Evolutionary conservation across 768 basidiomycete species (phyloP).

Genomic region (Russula virescens): DNA sequence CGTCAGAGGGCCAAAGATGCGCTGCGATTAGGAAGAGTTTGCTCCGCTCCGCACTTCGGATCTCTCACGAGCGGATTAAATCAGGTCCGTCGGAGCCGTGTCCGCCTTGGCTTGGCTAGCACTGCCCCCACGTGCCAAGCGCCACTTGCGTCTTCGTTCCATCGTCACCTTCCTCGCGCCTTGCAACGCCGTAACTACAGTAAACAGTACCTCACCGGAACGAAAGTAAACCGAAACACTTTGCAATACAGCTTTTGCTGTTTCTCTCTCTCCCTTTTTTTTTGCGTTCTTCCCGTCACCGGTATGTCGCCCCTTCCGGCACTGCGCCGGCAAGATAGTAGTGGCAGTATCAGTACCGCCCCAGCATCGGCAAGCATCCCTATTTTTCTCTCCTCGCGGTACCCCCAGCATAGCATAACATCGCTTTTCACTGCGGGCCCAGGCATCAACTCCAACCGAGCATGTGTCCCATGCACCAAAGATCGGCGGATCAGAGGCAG

Average conservation of each 20-base stretch:
- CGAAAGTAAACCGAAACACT: background rate
- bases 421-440: background rate
- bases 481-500: slow-evolving; percentile 22
- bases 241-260: background rate
- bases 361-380: slow-evolving; percentile 4
- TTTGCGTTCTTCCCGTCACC: background rate
- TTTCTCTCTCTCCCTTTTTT: background rate
- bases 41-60: no score
- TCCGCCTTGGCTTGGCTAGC: no score
- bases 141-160: no score
- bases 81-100: no score
- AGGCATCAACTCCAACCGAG: background rate
- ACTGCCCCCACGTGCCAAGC: no score
- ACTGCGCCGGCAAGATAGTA: slow-evolving; percentile 1
- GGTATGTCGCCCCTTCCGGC: background rate
- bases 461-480: slow-evolving; percentile 9
- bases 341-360: background rate
- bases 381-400: background rate
- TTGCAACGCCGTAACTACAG: no score
- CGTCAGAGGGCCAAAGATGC: background rate
- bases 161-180: no score
- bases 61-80: no score
- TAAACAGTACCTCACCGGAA: no score
- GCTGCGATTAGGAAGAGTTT: no score
- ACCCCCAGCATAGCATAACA: slow-evolving; percentile 1